Evolutionary conservation across 2,329 filamentous ascomycete species (phyloP), one percentile per base, ranked within the genome.

Genomic region (Hymenoscyphus occultus): DNA sequence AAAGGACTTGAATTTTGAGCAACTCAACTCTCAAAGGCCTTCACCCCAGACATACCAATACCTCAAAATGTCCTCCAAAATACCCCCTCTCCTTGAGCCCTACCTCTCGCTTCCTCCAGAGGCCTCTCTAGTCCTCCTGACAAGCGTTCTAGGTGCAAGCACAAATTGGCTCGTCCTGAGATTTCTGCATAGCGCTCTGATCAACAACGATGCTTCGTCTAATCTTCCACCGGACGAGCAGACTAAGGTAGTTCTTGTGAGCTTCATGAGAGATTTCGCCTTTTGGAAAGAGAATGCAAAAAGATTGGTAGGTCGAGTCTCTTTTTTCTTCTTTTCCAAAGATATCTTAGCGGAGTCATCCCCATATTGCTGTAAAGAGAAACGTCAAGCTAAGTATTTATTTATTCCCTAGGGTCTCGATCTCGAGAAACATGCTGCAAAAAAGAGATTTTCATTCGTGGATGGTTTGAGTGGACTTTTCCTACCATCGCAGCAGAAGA

Each of bases 211-310:
- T 71, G 74, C 70, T 2, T 72, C 74, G 68, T 72, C 72, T 40
- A 68, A 64, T 48, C 70, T 71, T 59, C 63, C 56, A 28, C 51
- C 68, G 31, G 67, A 66, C 14, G 74, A 74, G 12, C 78, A 78
- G 56, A 78, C 76, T 32, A 83, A 80, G 60, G 84, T 97, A 0
- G 81, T 97, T 2, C 81, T 97, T 2, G 87, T 95, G 65, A 96
- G 91, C 79, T 97, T 95, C 78, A 79, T 96, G 77, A 84, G 91
- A 66, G 90, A 94, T 72, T 85, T 84, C 68, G 80, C 84, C 1
- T 96, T 96, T 74, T 97, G 93, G 92, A 87, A 81, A 68, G 85
- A 88, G 2, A 89, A 91, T 60, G 84, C 83, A 1, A 83, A 86
- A 62, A 88, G 88, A 76, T 77, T 92, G 73, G 90, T 91, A 78